These are phyloP conservation scores for Corynascus novoguineensis DNA, from an alignment of 495 filamentous ascomycete species.

Conservation along the genomic window DNA sequence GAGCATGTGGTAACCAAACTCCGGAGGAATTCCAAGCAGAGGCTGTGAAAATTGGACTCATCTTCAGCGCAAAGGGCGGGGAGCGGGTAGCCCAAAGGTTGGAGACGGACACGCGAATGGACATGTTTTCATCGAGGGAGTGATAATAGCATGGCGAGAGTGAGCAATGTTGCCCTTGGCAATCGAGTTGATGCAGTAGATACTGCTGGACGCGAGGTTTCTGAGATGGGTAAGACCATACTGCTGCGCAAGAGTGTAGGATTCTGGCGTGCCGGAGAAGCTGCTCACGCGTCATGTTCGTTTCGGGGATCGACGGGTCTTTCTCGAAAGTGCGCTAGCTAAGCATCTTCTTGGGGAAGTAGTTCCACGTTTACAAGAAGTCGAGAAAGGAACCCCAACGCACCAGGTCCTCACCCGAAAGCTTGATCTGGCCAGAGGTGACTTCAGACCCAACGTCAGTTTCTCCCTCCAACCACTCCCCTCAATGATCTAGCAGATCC, in stretches of 20 bases:
- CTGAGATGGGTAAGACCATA: slow-evolving; percentile 67
- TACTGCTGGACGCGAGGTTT: slow-evolving; percentile 75
- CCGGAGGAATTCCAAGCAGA: slow-evolving; percentile 86
- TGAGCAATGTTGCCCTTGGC: slow-evolving; percentile 85
- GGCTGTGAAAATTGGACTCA: slow-evolving; percentile 68
- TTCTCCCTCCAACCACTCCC: no score
- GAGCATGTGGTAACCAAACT: slow-evolving; percentile 90
- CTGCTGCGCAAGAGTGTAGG: slow-evolving; percentile 83
- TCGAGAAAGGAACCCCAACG: slow-evolving; percentile 83
- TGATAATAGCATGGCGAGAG: slow-evolving; percentile 79
- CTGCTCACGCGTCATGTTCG: slow-evolving; percentile 68
- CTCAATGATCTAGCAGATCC: no score
- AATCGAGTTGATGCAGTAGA: slow-evolving; percentile 79
- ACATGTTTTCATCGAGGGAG: slow-evolving; percentile 60
- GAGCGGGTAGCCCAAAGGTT: slow-evolving; percentile 81
- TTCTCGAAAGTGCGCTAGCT: slow-evolving; percentile 50
- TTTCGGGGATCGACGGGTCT: slow-evolving; percentile 50
- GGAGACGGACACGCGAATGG: slow-evolving; percentile 78
- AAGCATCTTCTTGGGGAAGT: slow-evolving; percentile 65
- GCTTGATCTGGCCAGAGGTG: slow-evolving; percentile 62
- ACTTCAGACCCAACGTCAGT: no score
- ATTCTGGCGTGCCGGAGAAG: slow-evolving; percentile 81
- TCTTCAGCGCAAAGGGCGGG: slow-evolving; percentile 74
- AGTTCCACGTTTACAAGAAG: slow-evolving; percentile 88
- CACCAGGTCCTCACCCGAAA: slow-evolving; percentile 70